Base-by-base conservation (phyloP, 352 stramenopile genomes). In the Phytophthora lateralis region DNA sequence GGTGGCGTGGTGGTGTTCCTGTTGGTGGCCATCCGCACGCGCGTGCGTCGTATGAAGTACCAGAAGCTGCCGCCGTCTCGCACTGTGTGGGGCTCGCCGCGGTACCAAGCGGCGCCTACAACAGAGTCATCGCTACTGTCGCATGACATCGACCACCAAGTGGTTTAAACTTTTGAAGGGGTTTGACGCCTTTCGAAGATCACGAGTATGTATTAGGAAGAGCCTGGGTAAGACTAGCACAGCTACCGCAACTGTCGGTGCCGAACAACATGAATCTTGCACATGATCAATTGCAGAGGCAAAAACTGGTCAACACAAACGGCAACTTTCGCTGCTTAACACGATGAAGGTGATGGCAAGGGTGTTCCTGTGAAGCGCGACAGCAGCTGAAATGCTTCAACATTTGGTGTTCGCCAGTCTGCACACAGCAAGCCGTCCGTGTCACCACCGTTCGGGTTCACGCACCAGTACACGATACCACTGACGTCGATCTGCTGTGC, bases 361-460 rank as follows among this genome's bases (percentile, higher is more conserved):
- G 54, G 37, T 14, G 76, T 79, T 8, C 79, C 76, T n/a, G 26
- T 47, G 26, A 85, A 80, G 26, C 50, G 44, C 14, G 74, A 75
- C 20, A 90, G 37, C 50, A 91, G 38, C 12, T 71, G 55, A 6
- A 90, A 63, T 43, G 81, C 82, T 43, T 82, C 69, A 0, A 29
- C 17, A 6, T 78, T 75, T 6, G 72, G 73, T 21, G 75, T 88
- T 29, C 53, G 66, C 82, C 82, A 91, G 63, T 91, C 78, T 24
- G 66, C 62, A 32, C 74, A 60, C 29, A 90, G 38, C 3, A 91
- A 60, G 6, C 80, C 83, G 39, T 88, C 71, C 7, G 77, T 89
- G 63, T 90, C 80, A 0, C 75, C 63, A 1, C 69, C 78, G 45
- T 90, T 89, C 2, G 76, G 77, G 48, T 92, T 90, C 20, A 92